Percentiles rank a stretch among this genome's conserved stretches.
phyloP scores from a whole-genome alignment of 225 moss, liverwort and hornwort genomes.

The Straminergon stramineum region DNA sequence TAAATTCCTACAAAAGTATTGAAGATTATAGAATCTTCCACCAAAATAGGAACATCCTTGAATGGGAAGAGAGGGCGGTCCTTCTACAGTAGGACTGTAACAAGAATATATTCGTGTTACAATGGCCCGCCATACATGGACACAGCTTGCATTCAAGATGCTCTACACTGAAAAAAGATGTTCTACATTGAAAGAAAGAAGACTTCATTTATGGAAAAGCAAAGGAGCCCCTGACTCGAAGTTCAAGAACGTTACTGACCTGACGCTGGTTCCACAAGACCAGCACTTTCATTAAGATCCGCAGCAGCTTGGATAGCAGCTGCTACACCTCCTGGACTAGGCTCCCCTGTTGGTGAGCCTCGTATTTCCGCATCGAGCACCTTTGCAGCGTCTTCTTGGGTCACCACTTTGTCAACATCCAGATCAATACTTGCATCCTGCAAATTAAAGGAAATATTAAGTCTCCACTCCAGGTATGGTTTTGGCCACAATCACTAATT shows the following conservation, averaged over 20 bases:
- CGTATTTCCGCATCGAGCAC: conserved; percentile 58
- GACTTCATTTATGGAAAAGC: neutral
- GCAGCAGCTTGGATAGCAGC: conserved; percentile 64
- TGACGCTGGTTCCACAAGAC: conserved; percentile 1
- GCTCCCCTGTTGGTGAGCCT: conserved; percentile 16
- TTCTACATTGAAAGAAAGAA: too few species aligned
- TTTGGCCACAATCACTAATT: neutral
- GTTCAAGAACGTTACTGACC: neutral
- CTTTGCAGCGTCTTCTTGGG: conserved; percentile 59
- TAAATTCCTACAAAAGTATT: neutral
- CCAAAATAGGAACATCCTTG: neutral
- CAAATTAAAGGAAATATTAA: neutral
- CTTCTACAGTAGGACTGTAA: neutral
- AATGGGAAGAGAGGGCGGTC: neutral
- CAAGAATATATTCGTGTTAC: neutral
- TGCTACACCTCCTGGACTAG: conserved; percentile 49
- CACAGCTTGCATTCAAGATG: too few species aligned
- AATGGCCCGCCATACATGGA: neutral
- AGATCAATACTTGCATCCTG: conserved; percentile 67
- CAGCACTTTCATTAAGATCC: conserved; percentile 40
- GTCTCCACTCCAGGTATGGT: neutral
- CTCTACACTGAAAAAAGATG: too few species aligned
- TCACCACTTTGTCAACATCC: conserved; percentile 59
- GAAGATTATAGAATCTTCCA: neutral
- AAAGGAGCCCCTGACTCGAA: neutral